Evolutionary conservation across 768 basidiomycete genomes (phyloP).

Genomic region (Tricholoma saponaceum): DNA sequence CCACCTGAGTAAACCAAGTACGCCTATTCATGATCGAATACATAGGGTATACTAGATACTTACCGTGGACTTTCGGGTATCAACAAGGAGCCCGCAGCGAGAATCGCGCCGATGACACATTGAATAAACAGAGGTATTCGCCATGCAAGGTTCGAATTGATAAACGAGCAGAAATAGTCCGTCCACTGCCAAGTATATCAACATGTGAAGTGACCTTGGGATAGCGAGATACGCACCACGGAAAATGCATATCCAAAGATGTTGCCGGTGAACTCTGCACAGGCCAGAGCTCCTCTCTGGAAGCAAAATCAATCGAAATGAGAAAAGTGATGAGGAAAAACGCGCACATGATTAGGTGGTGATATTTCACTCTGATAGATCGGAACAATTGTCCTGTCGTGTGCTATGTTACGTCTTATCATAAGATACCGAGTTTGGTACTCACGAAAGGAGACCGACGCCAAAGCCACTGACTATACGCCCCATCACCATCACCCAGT

Average conservation of each 20-base stretch:
- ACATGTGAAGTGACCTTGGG: neutral
- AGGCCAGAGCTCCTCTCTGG: slow-evolving; percentile 81
- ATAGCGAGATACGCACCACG: slow-evolving; percentile 51
- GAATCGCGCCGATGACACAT: slow-evolving; percentile 74
- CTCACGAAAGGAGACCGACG: slow-evolving; percentile 84
- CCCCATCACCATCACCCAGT: slow-evolving; percentile 77
- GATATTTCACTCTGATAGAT: slow-evolving; percentile 92
- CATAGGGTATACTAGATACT: neutral
- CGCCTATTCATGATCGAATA: neutral
- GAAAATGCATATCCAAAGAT: slow-evolving; percentile 81
- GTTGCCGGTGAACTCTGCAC: slow-evolving; percentile 90
- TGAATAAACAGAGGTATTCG: slow-evolving; percentile 80
- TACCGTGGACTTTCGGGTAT: slow-evolving; percentile 87
- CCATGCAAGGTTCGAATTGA: slow-evolving; percentile 79
- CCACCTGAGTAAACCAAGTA: slow-evolving; percentile 50
- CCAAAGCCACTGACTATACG: slow-evolving; percentile 84
- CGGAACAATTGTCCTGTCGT: slow-evolving; percentile 71
- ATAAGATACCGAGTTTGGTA: too few relatives aligned
- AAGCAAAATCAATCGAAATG: neutral
- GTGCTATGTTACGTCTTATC: neutral
- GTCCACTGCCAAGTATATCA: slow-evolving; percentile 55
- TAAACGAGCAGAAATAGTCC: slow-evolving; percentile 86
- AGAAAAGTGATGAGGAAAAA: neutral
- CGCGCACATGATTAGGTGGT: slow-evolving; percentile 72
- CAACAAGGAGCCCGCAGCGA: slow-evolving; percentile 70